These are phyloP conservation scores for Xenoacremonium recifei DNA, from an alignment of 2,329 filamentous ascomycete genomes.

Conservation along the genomic window DNA sequence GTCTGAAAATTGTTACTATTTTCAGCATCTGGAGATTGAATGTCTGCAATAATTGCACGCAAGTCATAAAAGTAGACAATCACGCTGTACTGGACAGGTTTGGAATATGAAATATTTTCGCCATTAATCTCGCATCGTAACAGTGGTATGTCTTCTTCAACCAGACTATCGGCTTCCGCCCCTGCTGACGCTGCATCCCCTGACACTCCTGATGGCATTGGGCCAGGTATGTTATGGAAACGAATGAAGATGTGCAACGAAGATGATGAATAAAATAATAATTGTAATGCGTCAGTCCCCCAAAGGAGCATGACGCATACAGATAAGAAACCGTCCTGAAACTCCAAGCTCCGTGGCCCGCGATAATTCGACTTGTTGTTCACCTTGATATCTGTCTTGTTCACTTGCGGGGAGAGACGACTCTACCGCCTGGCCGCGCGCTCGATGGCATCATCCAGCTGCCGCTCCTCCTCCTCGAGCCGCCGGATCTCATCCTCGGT, in stretches of 20 bases:
- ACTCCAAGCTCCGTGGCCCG: conserved; percentile 22
- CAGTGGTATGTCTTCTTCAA: conserved; percentile 17
- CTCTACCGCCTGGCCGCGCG: conserved; percentile 33
- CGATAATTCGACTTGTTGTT: conserved; percentile 9
- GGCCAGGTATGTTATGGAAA: conserved; percentile 10
- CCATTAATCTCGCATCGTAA: conserved; percentile 10
- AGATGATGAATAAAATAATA: conserved; percentile 9
- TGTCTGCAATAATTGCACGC: no score
- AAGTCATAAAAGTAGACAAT: no score
- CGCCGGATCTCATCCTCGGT: conserved; percentile 54
- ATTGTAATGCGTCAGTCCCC: neutral
- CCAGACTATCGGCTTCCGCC: conserved; percentile 6
- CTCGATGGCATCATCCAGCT: conserved; percentile 57
- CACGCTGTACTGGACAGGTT: no score
- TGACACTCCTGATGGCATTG: no score
- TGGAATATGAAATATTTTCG: neutral
- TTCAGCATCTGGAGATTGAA: no score
- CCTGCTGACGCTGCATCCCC: conserved; percentile 4
- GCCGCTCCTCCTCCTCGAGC: conserved; percentile 57
- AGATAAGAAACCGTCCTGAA: conserved; percentile 13
- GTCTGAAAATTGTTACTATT: no score
- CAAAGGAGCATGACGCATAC: neutral
- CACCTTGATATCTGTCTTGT: no score
- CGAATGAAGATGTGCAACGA: conserved; percentile 12
- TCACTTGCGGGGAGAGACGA: conserved; percentile 2